Percentiles rank a stretch among this genome's conserved stretches.
Evolutionary conservation across 1,284 basidiomycete species (phyloP).

Genomic region (Rugosomyces carneus): DNA sequence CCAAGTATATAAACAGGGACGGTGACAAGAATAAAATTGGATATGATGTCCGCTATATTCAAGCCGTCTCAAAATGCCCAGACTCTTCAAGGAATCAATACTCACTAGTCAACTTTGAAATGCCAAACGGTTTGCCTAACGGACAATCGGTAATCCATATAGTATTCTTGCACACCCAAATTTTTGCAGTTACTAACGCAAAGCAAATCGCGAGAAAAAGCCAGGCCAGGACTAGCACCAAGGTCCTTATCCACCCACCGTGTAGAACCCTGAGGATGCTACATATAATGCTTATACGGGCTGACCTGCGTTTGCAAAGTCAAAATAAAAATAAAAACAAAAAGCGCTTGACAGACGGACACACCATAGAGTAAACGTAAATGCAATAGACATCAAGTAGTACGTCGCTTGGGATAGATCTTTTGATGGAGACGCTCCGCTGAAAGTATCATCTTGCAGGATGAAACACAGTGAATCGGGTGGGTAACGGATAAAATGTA

Average conservation of each 20-base stretch:
- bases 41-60: constrained; percentile 12
- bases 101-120: constrained; percentile 15
- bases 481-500: not conserved
- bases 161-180: constrained; percentile 10
- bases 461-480: not conserved
- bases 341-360: not conserved
- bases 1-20: constrained; percentile 13
- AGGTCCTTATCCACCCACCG: constrained; percentile 4
- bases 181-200: constrained; percentile 9
- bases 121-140: constrained; percentile 2
- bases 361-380: constrained; percentile 15
- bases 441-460: not conserved
- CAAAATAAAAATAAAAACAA: too few species aligned
- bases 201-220: constrained; percentile 7
- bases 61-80: not conserved
- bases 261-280: constrained; percentile 15
- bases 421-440: not conserved
- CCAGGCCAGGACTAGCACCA: constrained; percentile 9
- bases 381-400: constrained; percentile 9
- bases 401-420: not conserved
- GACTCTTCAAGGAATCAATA: not conserved
- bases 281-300: constrained; percentile 16
- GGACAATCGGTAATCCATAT: constrained; percentile 9
- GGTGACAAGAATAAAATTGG: constrained; percentile 11
- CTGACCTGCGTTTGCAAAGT: constrained; percentile 8